Conservation (phyloP, 805 yeast species). For the Candida ovalis region DNA sequence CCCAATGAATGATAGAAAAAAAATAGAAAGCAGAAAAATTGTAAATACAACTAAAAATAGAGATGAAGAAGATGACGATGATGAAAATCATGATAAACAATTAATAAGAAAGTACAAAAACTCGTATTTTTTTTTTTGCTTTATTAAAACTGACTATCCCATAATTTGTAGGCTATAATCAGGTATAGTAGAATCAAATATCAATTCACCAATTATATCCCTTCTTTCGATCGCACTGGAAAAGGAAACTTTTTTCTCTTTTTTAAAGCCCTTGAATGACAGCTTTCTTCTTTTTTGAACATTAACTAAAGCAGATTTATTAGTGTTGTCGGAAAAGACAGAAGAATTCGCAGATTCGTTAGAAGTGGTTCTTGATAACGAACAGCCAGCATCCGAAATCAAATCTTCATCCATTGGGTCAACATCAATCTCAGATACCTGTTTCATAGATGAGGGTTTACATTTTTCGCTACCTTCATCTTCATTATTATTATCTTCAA, state of each 20-base stretch:
- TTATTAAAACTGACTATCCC: no score
- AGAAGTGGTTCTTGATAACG: constrained; percentile 8
- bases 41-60: no score
- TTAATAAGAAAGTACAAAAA: background rate
- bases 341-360: constrained; percentile 6
- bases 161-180: background rate
- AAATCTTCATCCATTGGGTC: constrained; percentile 8
- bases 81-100: no score
- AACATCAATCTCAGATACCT: background rate
- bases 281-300: constrained; percentile 1
- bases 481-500: constrained; percentile 15
- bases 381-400: constrained; percentile 6
- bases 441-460: no score
- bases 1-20: no score
- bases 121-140: no score
- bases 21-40: no score
- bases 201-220: constrained; percentile 41
- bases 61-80: no score
- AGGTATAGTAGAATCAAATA: constrained; percentile 34
- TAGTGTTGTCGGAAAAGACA: background rate
- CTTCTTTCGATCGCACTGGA: constrained; percentile 40
- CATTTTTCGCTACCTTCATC: no score
- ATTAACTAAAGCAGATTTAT: constrained; percentile 9
- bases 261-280: background rate
- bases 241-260: constrained; percentile 37